Evolutionary conservation across 1,139 yeast genomes (phyloP).

Genomic region (Taphrina deformans): DNA sequence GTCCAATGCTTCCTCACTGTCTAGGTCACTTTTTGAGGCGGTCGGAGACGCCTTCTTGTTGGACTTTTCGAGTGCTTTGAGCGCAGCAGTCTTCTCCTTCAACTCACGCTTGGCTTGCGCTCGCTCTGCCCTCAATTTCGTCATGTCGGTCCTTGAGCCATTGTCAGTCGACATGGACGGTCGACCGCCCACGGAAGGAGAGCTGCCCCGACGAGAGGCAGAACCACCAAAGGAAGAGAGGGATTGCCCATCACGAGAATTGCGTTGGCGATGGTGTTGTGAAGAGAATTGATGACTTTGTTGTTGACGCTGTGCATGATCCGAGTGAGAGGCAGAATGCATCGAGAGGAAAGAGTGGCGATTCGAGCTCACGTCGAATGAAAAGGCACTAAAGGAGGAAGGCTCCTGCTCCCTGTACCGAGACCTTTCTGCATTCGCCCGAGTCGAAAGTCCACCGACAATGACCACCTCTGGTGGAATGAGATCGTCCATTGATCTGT

Average conservation of each 20-base stretch:
- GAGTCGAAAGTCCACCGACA: background rate
- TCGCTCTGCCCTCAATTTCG: background rate
- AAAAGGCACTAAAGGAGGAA: background rate
- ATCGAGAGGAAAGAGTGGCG: constrained; percentile 1
- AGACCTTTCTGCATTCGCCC: background rate
- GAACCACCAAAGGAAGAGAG: background rate
- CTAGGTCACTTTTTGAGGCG: background rate
- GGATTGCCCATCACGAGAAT: background rate
- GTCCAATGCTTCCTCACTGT: background rate
- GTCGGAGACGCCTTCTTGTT: background rate
- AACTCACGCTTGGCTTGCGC: constrained; percentile 5
- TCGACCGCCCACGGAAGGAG: background rate
- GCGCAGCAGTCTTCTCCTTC: constrained; percentile 4
- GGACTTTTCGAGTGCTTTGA: constrained; percentile 1
- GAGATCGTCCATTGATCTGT: background rate
- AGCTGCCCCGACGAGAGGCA: background rate
- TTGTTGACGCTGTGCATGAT: background rate
- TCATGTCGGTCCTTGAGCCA: background rate
- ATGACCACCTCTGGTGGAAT: constrained; percentile 6
- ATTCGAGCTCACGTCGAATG: background rate
- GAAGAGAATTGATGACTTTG: background rate
- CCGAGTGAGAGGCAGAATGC: background rate
- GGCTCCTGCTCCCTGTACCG: background rate
- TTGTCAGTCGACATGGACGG: background rate
- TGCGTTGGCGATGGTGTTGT: background rate